A percentile compares a stretch with the other conserved stretches of the same genome.
These are phyloP conservation scores for Phyllachora maydis DNA, from an alignment of 2,329 filamentous ascomycete species.

Conservation along the genomic window DNA sequence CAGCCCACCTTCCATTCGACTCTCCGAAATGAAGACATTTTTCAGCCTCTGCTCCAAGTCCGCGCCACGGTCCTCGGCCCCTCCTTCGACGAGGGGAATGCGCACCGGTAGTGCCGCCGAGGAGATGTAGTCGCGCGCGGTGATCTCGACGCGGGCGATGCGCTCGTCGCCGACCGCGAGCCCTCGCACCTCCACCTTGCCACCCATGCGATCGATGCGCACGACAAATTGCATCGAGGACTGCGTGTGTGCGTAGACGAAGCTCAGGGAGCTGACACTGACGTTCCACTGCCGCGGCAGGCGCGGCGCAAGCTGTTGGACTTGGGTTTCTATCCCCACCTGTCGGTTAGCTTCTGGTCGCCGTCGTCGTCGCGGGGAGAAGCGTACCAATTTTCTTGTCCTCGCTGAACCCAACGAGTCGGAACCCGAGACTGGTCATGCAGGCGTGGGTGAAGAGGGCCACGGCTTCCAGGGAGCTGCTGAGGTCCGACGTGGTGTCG, in stretches of 20 bases:
- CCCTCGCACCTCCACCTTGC: slow-evolving; percentile 67
- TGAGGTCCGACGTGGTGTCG: slow-evolving; percentile 39
- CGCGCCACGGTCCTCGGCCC: slow-evolving; percentile 25
- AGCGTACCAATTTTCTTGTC: slow-evolving; percentile 49
- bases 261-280: slow-evolving; percentile 48
- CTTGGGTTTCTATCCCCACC: slow-evolving; percentile 33
- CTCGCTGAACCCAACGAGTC: slow-evolving; percentile 66
- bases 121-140: slow-evolving; percentile 55
- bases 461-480: slow-evolving; percentile 60
- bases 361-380: too few relatives aligned
- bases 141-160: slow-evolving; percentile 58
- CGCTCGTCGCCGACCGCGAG: slow-evolving; percentile 63
- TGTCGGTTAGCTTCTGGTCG: too few relatives aligned
- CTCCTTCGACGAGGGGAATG: slow-evolving; percentile 22
- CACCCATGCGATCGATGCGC: slow-evolving; percentile 63
- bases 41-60: slow-evolving; percentile 25
- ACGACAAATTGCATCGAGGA: slow-evolving; percentile 71
- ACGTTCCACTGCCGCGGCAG: slow-evolving; percentile 69
- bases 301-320: slow-evolving; percentile 33
- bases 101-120: slow-evolving; percentile 31
- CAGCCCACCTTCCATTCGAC: too few relatives aligned
- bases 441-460: slow-evolving; percentile 70
- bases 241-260: slow-evolving; percentile 72
- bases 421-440: slow-evolving; percentile 63
- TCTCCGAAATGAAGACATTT: slow-evolving; percentile 52